Conservation (phyloP, 768 basidiomycete genomes). For the Termitomyces sp. region DNA sequence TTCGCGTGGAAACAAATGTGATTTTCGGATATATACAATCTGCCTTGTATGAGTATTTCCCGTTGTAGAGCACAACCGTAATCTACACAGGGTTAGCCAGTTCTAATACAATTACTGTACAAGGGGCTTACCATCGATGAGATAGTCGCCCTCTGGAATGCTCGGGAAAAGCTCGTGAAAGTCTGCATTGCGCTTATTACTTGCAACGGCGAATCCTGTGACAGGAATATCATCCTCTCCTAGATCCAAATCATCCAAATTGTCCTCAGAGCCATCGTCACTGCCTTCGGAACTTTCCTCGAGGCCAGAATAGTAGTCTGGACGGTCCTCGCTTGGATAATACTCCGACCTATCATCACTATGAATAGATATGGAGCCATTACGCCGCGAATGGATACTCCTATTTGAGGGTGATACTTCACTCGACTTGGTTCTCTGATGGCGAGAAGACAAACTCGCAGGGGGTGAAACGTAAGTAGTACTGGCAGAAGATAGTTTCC, state of each 20-base stretch:
- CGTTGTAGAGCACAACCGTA: slow-evolving; percentile 97
- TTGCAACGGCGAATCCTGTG: slow-evolving; percentile 96
- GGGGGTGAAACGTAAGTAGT: slow-evolving; percentile 21
- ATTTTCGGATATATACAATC: slow-evolving; percentile 96
- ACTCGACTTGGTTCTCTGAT: slow-evolving; percentile 21
- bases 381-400: slow-evolving; percentile 11
- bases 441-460: slow-evolving; percentile 20
- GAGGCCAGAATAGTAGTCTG: slow-evolving; percentile 36
- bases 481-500: slow-evolving; percentile 12
- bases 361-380: slow-evolving; percentile 18
- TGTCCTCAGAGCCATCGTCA: slow-evolving; percentile 26
- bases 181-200: slow-evolving; percentile 89
- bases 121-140: slow-evolving; percentile 80
- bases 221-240: slow-evolving; percentile 81
- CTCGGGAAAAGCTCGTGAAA: slow-evolving; percentile 91
- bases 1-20: slow-evolving; percentile 99
- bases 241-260: slow-evolving; percentile 38
- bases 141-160: slow-evolving; percentile 92
- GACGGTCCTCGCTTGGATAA: slow-evolving; percentile 21
- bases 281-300: slow-evolving; percentile 29
- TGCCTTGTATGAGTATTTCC: slow-evolving; percentile 94
- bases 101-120: slow-evolving; percentile 1
- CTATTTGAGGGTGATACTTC: slow-evolving; percentile 28
- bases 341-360: slow-evolving; percentile 29
- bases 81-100: slow-evolving; percentile 44